Conservation (phyloP, 2,329 filamentous ascomycete species). For the Coniochaeta pulveracea region DNA sequence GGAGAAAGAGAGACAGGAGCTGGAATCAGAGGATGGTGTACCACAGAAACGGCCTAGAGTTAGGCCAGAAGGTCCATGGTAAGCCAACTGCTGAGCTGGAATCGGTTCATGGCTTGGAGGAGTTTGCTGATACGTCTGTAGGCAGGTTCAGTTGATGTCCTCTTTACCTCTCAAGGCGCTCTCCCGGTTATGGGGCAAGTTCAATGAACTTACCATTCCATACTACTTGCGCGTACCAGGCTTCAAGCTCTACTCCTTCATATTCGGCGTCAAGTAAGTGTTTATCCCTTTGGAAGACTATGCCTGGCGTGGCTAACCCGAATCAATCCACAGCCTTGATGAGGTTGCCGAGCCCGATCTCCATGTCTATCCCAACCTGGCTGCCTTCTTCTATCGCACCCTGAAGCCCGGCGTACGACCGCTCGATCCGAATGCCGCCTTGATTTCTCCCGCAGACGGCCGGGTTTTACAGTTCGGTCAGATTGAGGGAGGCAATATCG, state of each 20-base stretch:
- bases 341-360: constrained; percentile 86
- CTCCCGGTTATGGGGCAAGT: constrained; percentile 78
- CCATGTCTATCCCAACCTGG: constrained; percentile 81
- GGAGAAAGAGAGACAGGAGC: constrained; percentile 40
- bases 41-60: constrained; percentile 50
- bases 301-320: constrained; percentile 17
- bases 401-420: constrained; percentile 82
- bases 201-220: constrained; percentile 82
- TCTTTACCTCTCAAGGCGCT: constrained; percentile 84
- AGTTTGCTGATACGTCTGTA: constrained; percentile 15
- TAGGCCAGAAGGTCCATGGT: constrained; percentile 78
- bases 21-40: constrained; percentile 29
- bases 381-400: constrained; percentile 92
- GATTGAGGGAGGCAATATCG: constrained; percentile 88
- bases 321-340: constrained; percentile 55
- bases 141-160: constrained; percentile 88
- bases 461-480: constrained; percentile 83
- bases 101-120: background rate
- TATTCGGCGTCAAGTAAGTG: constrained; percentile 72
- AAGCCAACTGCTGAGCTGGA: constrained; percentile 10
- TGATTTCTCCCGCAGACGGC: constrained; percentile 84
- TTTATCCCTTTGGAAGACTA: too few species aligned
- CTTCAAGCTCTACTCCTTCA: constrained; percentile 81
- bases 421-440: constrained; percentile 66
- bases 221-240: constrained; percentile 81